Percentiles rank a stretch among this genome's conserved stretches.
These are phyloP conservation scores for Alternaria metachromatica DNA, from an alignment of 2,329 filamentous ascomycete genomes.

Conservation along the genomic window DNA sequence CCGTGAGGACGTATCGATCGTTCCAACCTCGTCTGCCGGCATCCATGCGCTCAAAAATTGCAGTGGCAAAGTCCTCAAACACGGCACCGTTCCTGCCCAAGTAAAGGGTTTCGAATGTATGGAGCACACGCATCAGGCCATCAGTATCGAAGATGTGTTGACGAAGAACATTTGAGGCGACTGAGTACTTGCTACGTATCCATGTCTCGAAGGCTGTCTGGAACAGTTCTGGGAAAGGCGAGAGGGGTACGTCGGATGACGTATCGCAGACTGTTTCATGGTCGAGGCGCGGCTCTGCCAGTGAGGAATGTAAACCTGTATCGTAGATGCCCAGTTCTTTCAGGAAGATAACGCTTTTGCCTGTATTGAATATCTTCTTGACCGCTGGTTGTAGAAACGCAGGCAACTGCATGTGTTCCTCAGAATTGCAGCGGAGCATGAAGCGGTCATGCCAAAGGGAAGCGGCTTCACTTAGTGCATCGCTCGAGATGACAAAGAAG, in stretches of 20 bases:
- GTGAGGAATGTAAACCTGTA: constrained; percentile 16
- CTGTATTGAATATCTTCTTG: constrained; percentile 79
- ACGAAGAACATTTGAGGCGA: constrained; percentile 71
- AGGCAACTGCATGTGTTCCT: constrained; percentile 71
- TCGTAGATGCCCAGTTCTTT: constrained; percentile 68
- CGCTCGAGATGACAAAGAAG: constrained; percentile 75
- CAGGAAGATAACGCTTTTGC: constrained; percentile 88
- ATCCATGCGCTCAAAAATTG: constrained; percentile 79
- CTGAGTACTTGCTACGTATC: constrained; percentile 75
- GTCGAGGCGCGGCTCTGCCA: constrained; percentile 53
- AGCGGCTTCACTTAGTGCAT: constrained; percentile 63
- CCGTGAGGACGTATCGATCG: constrained; percentile 81
- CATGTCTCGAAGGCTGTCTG: constrained; percentile 73
- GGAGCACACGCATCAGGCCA: constrained; percentile 69
- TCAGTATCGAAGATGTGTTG: constrained; percentile 72
- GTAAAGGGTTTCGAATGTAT: constrained; percentile 75
- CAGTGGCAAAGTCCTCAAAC: constrained; percentile 69
- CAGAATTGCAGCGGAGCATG: constrained; percentile 66
- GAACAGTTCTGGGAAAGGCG: constrained; percentile 79
- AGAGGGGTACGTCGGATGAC: constrained; percentile 54
- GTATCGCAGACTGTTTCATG: constrained; percentile 63
- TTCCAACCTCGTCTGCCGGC: constrained; percentile 68
- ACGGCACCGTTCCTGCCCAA: constrained; percentile 76
- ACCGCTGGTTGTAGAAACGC: constrained; percentile 74
- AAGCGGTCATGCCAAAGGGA: constrained; percentile 81